Base-by-base conservation (phyloP, 306 rosid genomes). In the Fragaria nilgerrensis region DNA sequence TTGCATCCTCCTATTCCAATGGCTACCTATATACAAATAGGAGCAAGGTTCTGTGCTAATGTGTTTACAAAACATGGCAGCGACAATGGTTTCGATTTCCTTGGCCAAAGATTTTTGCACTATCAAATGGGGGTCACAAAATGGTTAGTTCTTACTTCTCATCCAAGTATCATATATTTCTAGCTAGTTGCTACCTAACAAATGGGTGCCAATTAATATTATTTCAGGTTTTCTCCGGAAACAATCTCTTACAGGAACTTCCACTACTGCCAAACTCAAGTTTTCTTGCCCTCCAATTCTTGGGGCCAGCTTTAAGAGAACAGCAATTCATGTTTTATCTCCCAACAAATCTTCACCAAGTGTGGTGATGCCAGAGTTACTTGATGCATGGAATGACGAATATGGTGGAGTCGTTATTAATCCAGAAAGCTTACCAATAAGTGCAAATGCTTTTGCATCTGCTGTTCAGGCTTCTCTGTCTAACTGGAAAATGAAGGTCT, bases 311-410 rank as follows among this genome's bases (percentile, higher is more conserved):
- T 4, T n/a, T 71, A 80, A 84, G 82, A 65, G 66, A 70, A 72
- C 66, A 62, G 78, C 29, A 14, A 19, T 56, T 47, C 70, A 72
- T 80, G 87, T 78, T 19, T 0, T 77, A 29, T 82, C 88, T 68
- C 83, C 88, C 2, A 74, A 82, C 19, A 75, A 63, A 25, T 82
- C 80, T 9, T 73, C 90, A 9, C 82, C 74, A 36, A 84, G 58
- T 53, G 39, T 73, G 77, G 20, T 50, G 7, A 44, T 55, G 27
- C 22, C 72, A 34, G 86, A 78, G n/a, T 62, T 82, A 20, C 81
- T 84, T 58, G 86, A 87, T 47, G 81, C 82, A 39, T 79, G 82
- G 77, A 74, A 87, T 23, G 88, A 87, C 53, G 86, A 82, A 27
- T 87, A 82, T 50, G 79, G 70, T 4, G 90, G 86, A 27, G 78